phyloP scores from a whole-genome alignment of 2,329 filamentous ascomycete genomes.

The Pseudonectria buxi region DNA sequence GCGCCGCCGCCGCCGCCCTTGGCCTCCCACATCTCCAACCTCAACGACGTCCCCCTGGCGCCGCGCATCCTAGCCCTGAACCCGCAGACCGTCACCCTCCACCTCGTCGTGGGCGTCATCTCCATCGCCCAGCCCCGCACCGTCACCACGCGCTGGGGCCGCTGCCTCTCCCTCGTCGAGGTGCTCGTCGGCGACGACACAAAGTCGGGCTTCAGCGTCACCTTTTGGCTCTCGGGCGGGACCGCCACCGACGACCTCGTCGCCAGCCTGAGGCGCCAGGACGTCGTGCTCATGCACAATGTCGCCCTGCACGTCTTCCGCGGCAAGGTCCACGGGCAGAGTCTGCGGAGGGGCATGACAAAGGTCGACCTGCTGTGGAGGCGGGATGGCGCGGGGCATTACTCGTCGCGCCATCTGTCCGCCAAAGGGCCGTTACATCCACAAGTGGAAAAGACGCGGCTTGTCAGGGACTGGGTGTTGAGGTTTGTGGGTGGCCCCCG shows the following conservation, averaged over 20 bases:
- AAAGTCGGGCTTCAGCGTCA: conserved; percentile 69
- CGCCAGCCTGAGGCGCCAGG: conserved; percentile 54
- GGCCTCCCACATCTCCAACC: conserved; percentile 39
- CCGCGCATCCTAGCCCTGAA: conserved; percentile 57
- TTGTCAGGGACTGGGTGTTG: conserved; percentile 69
- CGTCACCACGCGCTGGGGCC: conserved; percentile 60
- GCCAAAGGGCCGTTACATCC: conserved; percentile 29
- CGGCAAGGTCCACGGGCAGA: conserved; percentile 77
- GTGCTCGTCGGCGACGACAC: conserved; percentile 82
- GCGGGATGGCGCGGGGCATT: conserved; percentile 48
- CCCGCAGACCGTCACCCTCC: conserved; percentile 76
- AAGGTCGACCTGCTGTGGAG: conserved; percentile 58
- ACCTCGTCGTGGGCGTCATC: conserved; percentile 74
- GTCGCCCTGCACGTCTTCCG: conserved; percentile 71
- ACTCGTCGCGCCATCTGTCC: conserved; percentile 44
- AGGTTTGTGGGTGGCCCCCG: conserved; percentile 52
- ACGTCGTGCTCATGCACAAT: conserved; percentile 74
- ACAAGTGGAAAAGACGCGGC: conserved; percentile 56
- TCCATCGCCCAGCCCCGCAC: conserved; percentile 60
- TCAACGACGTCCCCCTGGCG: conserved; percentile 65
- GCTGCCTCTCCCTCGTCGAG: conserved; percentile 62
- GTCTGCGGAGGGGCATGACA: conserved; percentile 64
- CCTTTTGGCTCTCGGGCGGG: conserved; percentile 65
- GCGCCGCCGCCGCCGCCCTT: conserved; percentile 16
- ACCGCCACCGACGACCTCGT: conserved; percentile 27